phyloP scores from a whole-genome alignment of 2,329 filamentous ascomycete genomes.

The Ceratocystiopsis sp. region DNA sequence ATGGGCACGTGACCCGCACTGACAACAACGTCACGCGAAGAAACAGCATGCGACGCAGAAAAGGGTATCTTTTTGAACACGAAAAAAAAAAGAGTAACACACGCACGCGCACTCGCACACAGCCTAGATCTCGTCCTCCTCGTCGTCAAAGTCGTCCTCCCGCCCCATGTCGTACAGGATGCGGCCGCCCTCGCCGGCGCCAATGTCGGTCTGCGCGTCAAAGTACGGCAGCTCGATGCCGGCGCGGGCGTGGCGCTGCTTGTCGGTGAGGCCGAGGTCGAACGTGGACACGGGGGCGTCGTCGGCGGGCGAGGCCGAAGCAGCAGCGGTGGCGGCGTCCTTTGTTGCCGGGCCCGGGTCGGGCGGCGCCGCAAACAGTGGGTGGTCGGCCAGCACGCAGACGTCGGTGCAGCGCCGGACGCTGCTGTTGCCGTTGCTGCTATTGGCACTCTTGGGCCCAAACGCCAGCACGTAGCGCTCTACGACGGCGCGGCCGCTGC shows the following conservation, averaged over 20 bases:
- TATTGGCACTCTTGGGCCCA: slow-evolving; percentile 5
- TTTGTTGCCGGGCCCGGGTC: slow-evolving; percentile 26
- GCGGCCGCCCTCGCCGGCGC: slow-evolving; percentile 68
- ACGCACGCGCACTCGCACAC: neutral
- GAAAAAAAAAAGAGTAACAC: no score
- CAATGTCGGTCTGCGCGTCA: slow-evolving; percentile 74
- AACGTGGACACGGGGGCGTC: slow-evolving; percentile 54
- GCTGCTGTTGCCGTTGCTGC: slow-evolving; percentile 1
- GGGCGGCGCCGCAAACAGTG: slow-evolving; percentile 39
- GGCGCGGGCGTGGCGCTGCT: slow-evolving; percentile 73
- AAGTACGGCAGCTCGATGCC: slow-evolving; percentile 89
- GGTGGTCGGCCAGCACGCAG: slow-evolving; percentile 59
- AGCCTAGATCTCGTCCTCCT: slow-evolving; percentile 57
- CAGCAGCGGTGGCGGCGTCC: slow-evolving; percentile 23
- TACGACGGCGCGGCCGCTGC: slow-evolving; percentile 59
- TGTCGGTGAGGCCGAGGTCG: slow-evolving; percentile 71
- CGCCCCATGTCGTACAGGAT: slow-evolving; percentile 94
- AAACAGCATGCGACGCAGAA: no score
- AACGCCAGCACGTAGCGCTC: slow-evolving; percentile 44
- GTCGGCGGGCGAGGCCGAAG: slow-evolving; percentile 14
- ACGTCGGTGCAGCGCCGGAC: slow-evolving; percentile 16
- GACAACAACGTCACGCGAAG: no score
- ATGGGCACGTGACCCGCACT: no score
- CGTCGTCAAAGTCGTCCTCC: slow-evolving; percentile 67
- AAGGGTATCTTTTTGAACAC: neutral